These are phyloP conservation scores for Prunus mira DNA, from an alignment of 306 rosid species.

Conservation along the genomic window DNA sequence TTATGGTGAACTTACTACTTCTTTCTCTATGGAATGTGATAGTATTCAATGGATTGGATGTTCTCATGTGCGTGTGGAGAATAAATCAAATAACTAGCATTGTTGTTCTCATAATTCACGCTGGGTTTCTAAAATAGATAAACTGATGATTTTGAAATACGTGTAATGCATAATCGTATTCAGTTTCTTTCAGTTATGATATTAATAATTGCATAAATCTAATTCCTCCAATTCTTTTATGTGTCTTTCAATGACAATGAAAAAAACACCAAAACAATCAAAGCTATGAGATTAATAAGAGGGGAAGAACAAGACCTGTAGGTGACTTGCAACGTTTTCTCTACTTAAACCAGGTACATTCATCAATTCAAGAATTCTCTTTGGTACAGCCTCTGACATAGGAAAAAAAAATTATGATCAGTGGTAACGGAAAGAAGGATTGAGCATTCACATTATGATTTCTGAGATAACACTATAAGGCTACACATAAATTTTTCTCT, in stretches of 20 bases:
- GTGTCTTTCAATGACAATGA: not conserved
- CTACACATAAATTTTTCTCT: not conserved
- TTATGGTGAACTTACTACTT: not conserved
- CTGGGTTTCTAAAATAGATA: not conserved
- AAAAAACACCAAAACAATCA: not conserved
- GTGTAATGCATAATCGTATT: not conserved
- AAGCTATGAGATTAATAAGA: not conserved
- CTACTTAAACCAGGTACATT: slow-evolving; percentile 57
- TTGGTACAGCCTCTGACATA: slow-evolving; percentile 71
- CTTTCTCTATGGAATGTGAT: not conserved
- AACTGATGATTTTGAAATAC: not conserved
- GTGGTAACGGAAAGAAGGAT: not conserved
- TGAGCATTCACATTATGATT: not conserved
- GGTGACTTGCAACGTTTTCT: slow-evolving; percentile 70
- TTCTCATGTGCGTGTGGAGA: not conserved
- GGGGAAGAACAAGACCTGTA: slow-evolving; percentile 47
- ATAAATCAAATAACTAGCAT: not conserved
- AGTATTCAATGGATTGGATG: not conserved
- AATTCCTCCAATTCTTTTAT: not conserved
- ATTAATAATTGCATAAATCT: not conserved
- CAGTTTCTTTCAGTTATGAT: not conserved
- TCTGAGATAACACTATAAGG: not conserved
- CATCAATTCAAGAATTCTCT: slow-evolving; percentile 63
- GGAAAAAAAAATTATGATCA: slow-evolving; percentile 22
- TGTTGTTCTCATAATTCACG: not conserved